Evolutionary conservation across 176 grass and related monocot genomes (phyloP).

Genomic region (Oryza brachyantha): DNA sequence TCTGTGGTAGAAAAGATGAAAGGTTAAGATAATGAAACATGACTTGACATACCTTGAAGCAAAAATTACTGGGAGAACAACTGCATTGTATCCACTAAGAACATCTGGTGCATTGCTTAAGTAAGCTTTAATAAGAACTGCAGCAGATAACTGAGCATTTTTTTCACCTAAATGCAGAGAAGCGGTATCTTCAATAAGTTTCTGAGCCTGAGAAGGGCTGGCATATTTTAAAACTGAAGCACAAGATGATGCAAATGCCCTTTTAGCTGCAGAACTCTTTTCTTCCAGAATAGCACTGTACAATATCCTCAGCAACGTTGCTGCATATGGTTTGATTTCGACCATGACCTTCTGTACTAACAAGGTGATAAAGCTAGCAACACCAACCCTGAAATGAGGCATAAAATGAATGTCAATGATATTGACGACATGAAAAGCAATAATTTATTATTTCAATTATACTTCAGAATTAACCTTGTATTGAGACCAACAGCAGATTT

Average conservation of each 20-base stretch:
- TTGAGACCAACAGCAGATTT: slow-evolving; percentile 94
- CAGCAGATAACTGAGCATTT: slow-evolving; percentile 81
- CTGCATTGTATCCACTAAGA: slow-evolving; percentile 72
- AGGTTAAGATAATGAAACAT: background rate
- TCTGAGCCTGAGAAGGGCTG: slow-evolving; percentile 70
- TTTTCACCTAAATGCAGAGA: slow-evolving; percentile 83
- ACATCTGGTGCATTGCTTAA: slow-evolving; percentile 74
- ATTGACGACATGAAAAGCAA: slow-evolving; percentile 25
- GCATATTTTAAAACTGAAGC: slow-evolving; percentile 78
- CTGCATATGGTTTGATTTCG: slow-evolving; percentile 71
- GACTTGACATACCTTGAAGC: slow-evolving; percentile 72
- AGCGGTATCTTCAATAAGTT: slow-evolving; percentile 83
- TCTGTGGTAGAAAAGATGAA: slow-evolving; percentile 19
- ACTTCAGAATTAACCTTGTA: slow-evolving; percentile 64
- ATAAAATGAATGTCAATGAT: slow-evolving; percentile 15
- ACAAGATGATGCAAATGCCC: slow-evolving; percentile 84
- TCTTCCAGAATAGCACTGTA: slow-evolving; percentile 79
- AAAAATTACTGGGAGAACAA: slow-evolving; percentile 85
- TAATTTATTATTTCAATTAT: background rate
- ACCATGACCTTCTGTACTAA: slow-evolving; percentile 76
- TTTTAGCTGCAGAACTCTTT: slow-evolving; percentile 73
- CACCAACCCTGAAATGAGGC: slow-evolving; percentile 72
- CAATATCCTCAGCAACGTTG: slow-evolving; percentile 61
- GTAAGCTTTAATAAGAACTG: slow-evolving; percentile 88
- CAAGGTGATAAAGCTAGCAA: slow-evolving; percentile 92